Conservation (phyloP, 1,284 basidiomycete species). For the Cryptococcus sp. region DNA sequence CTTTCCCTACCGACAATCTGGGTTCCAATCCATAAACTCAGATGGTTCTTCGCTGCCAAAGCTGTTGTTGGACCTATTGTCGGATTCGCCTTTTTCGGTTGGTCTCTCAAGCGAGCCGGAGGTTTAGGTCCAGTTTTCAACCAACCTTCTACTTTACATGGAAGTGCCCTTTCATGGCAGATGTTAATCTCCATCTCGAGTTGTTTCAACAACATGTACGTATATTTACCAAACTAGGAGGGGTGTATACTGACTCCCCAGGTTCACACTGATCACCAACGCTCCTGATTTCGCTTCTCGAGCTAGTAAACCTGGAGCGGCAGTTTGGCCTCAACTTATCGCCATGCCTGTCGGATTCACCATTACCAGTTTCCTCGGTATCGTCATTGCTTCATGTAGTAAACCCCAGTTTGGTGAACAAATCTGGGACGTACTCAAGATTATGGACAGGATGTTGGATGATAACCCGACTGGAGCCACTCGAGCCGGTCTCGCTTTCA, state of each 20-base stretch:
- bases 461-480: conserved; percentile 16
- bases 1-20: conserved; percentile 72
- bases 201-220: conserved; percentile 74
- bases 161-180: conserved; percentile 68
- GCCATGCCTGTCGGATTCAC: conserved; percentile 71
- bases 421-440: conserved; percentile 60
- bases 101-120: conserved; percentile 72
- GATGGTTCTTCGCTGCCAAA: conserved; percentile 76
- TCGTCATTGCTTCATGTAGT: conserved; percentile 76
- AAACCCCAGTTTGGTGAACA: conserved; percentile 68
- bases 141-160: conserved; percentile 62
- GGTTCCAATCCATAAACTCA: conserved; percentile 74
- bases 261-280: conserved; percentile 50
- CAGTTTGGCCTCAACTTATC: conserved; percentile 65
- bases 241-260: conserved; percentile 53
- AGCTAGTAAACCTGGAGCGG: conserved; percentile 61
- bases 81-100: conserved; percentile 72
- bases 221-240: conserved; percentile 44
- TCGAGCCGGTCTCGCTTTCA: conserved; percentile 54
- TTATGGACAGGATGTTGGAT: conserved; percentile 40
- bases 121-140: conserved; percentile 75
- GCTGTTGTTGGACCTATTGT: conserved; percentile 61
- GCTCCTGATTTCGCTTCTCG: conserved; percentile 70
- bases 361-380: conserved; percentile 74
- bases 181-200: conserved; percentile 73